A percentile compares a stretch with the other conserved stretches of the same genome.
These are phyloP conservation scores for Echria macrotheca DNA, from an alignment of 495 filamentous ascomycete genomes.

Conservation along the genomic window DNA sequence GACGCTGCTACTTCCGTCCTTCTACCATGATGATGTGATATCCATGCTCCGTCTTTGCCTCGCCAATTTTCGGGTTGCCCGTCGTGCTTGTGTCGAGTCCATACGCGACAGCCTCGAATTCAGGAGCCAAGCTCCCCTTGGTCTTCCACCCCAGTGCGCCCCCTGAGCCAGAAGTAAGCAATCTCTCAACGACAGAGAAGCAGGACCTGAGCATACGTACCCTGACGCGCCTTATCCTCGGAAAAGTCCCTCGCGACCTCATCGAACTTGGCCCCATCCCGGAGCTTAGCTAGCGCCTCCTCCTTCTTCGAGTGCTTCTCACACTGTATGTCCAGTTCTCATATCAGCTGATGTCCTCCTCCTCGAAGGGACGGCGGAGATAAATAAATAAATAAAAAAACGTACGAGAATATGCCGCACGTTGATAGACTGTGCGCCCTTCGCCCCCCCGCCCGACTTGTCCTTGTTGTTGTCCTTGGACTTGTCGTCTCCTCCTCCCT, in stretches of 20 bases:
- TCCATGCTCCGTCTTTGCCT: slow-evolving; percentile 80
- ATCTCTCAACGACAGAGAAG: no score
- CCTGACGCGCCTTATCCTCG: slow-evolving; percentile 83
- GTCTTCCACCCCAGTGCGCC: slow-evolving; percentile 81
- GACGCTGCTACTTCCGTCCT: slow-evolving; percentile 27
- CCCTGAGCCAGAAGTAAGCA: no score
- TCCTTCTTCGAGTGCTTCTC: slow-evolving; percentile 86
- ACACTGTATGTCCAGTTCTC: slow-evolving; percentile 48
- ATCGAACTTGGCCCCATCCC: slow-evolving; percentile 75
- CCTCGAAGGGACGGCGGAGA: neutral
- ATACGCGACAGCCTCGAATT: slow-evolving; percentile 79
- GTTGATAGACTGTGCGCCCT: slow-evolving; percentile 74
- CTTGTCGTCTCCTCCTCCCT: slow-evolving; percentile 6
- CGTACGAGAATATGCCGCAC: slow-evolving; percentile 82
- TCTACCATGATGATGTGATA: slow-evolving; percentile 93
- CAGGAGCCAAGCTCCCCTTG: slow-evolving; percentile 63
- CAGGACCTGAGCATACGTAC: slow-evolving; percentile 46
- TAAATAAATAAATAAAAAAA: neutral
- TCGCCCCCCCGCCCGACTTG: slow-evolving; percentile 48
- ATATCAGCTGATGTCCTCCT: neutral
- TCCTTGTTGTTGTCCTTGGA: slow-evolving; percentile 25
- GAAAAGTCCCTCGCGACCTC: slow-evolving; percentile 82
- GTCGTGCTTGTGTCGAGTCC: slow-evolving; percentile 71
- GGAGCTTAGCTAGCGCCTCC: slow-evolving; percentile 74
- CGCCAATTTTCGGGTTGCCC: slow-evolving; percentile 66